Conservation (phyloP, 148 eudicot species). For the Fagopyrum esculentum region DNA sequence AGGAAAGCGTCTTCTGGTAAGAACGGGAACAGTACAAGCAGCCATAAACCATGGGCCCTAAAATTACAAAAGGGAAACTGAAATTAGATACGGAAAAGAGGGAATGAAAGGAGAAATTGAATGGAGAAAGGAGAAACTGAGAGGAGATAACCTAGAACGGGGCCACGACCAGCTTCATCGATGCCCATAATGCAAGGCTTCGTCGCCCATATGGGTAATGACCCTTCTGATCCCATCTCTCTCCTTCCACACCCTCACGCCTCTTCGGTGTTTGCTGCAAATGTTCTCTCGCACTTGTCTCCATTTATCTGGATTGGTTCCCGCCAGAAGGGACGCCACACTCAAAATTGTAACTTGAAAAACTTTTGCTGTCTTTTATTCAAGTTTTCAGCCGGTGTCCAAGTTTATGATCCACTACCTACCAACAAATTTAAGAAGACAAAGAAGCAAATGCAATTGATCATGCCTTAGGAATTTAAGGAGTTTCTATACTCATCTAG, state of each 20-base stretch:
- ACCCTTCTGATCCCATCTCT: constrained; percentile 34
- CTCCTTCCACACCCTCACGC: constrained; percentile 14
- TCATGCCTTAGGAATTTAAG: no score
- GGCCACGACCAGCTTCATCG: constrained; percentile 99
- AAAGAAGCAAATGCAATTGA: no score
- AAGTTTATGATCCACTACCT: no score
- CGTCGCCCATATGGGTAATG: constrained; percentile 59
- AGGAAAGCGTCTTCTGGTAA: constrained; percentile 64
- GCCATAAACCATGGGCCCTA: constrained; percentile 99
- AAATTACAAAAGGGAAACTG: not conserved
- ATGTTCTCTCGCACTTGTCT: not conserved
- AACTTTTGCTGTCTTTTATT: no score
- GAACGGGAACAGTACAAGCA: constrained; percentile 87
- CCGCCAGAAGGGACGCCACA: not conserved
- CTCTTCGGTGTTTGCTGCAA: not conserved
- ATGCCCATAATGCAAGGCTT: constrained; percentile 93
- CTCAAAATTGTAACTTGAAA: not conserved
- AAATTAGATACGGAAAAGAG: not conserved
- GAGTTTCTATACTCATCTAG: no score
- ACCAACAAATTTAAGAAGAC: no score
- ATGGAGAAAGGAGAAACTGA: not conserved
- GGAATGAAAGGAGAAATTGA: not conserved
- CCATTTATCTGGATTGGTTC: not conserved
- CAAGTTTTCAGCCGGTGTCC: no score
- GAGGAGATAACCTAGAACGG: constrained; percentile 63